phyloP scores from a whole-genome alignment of 768 basidiomycete species.

The Boletus edulis region DNA sequence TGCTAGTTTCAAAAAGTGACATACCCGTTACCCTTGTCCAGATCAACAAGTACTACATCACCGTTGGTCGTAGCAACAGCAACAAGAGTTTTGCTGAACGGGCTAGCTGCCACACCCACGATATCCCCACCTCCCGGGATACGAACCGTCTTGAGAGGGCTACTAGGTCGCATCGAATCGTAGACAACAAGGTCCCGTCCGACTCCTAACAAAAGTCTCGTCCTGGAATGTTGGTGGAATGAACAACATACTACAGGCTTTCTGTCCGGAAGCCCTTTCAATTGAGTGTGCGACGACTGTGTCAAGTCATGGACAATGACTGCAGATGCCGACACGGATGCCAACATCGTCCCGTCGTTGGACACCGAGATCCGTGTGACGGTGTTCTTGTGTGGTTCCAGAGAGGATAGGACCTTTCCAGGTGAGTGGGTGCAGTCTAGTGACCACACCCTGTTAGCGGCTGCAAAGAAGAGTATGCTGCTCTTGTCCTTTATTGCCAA shows the following conservation, averaged over 20 bases:
- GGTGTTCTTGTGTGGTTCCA: slow-evolving; percentile 49
- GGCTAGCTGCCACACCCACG: slow-evolving; percentile 58
- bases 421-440: slow-evolving; percentile 44
- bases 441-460: slow-evolving; percentile 44
- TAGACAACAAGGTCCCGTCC: slow-evolving; percentile 57
- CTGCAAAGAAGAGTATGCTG: slow-evolving; percentile 46
- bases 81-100: slow-evolving; percentile 73
- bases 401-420: slow-evolving; percentile 43
- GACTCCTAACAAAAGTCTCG: slow-evolving; percentile 53
- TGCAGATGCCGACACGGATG: slow-evolving; percentile 49
- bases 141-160: slow-evolving; percentile 50
- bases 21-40: slow-evolving; percentile 75
- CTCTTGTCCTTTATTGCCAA: slow-evolving; percentile 36
- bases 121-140: slow-evolving; percentile 54
- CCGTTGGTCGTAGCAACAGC: slow-evolving; percentile 57
- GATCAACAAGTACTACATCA: slow-evolving; percentile 56
- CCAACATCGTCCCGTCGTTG: slow-evolving; percentile 55
- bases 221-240: slow-evolving; percentile 66
- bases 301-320: slow-evolving; percentile 62
- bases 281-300: slow-evolving; percentile 48
- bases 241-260: slow-evolving; percentile 46
- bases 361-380: slow-evolving; percentile 58
- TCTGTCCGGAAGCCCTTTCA: slow-evolving; percentile 50
- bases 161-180: slow-evolving; percentile 57
- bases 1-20: slow-evolving; percentile 12